Percentiles rank a stretch among this genome's conserved stretches.
Conservation (phyloP, 2,329 filamentous ascomycete genomes). For the Xylaria sp. region DNA sequence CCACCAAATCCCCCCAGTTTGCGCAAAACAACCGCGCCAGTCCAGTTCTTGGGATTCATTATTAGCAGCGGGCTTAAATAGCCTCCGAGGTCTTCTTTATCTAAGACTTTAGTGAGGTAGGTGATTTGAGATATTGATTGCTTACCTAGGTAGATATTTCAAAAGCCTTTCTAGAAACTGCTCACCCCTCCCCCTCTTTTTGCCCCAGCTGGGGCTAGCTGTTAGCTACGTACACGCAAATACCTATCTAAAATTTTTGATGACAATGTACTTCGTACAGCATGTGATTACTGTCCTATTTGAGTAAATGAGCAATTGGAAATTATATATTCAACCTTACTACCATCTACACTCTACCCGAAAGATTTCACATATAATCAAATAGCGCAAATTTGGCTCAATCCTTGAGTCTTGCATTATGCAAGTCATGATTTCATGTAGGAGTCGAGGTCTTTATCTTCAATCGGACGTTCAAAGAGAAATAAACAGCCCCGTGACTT, state of each 20-base stretch:
- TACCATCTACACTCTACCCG: background rate
- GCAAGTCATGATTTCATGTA: background rate
- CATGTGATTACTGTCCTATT: background rate
- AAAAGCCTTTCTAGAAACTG: background rate
- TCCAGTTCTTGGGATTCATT: background rate
- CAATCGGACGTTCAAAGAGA: background rate
- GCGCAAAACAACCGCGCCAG: constrained; percentile 24
- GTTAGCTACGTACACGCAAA: background rate
- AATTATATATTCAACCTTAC: background rate
- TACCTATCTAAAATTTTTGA: background rate
- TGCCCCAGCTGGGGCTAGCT: background rate
- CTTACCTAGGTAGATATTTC: background rate
- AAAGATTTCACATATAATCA: no score
- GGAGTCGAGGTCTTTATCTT: background rate
- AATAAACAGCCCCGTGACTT: background rate
- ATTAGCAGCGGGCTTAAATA: background rate
- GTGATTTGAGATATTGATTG: background rate
- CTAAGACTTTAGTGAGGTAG: background rate
- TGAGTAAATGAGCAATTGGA: background rate
- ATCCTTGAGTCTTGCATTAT: no score
- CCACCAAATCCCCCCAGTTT: constrained; percentile 7
- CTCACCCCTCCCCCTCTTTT: background rate
- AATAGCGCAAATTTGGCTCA: no score
- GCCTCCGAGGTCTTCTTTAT: background rate
- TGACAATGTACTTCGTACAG: background rate